Evolutionary conservation across 176 grass and related monocot genomes (phyloP), one percentile per base, ranked within the genome.

Genomic region (Pharus latifolius): DNA sequence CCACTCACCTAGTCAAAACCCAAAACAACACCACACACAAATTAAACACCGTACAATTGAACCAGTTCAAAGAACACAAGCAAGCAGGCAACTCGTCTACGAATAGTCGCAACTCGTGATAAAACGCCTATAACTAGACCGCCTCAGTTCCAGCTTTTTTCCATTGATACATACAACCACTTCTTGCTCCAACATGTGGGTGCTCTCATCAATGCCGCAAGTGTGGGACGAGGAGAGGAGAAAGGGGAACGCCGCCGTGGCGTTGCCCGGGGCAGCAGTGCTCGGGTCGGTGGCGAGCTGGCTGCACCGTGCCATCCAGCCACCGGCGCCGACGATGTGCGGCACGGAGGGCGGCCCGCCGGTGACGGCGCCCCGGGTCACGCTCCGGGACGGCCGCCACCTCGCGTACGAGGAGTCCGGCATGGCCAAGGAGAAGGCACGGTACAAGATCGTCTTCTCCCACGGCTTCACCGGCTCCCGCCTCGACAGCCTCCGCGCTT

Each of bases 391-490:
- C 51, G 87, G 91, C 1, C 77, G 91, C 31, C 77, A 82, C 75
- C 54, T 96, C 3, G 91, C 91, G 3, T 88, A 88, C 78, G 79
- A 70, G 19, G 91, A 91, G 78, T 87, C 74, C 29, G 91, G 91
- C 26, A 87, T 77, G 59, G 59, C 81, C 3, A 85, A 11, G 81
- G 84, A 88, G 30, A 60, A 2, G 74, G 87, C 91, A 24, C 65
- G 68, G n/a, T 70, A 71, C 75, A 85, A 72, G 68, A 59, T 96
- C 73, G 78, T 96, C 25, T 82, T 76, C 62, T 80, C 65, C 19
- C 91, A 90, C 43, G 91, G 91, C 0, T 96, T 96, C 81, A 63
- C 73, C 42, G 79, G 91, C 12, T 72, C 74, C 13, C 77, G 87
- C 13, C 56, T 72, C 42, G 91, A 96, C 78, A 60, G 37, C 32